A percentile compares a stretch with the other conserved stretches of the same genome.
phyloP scores from a whole-genome alignment of 495 filamentous ascomycete genomes.

The Chaetomium fimeti region DNA sequence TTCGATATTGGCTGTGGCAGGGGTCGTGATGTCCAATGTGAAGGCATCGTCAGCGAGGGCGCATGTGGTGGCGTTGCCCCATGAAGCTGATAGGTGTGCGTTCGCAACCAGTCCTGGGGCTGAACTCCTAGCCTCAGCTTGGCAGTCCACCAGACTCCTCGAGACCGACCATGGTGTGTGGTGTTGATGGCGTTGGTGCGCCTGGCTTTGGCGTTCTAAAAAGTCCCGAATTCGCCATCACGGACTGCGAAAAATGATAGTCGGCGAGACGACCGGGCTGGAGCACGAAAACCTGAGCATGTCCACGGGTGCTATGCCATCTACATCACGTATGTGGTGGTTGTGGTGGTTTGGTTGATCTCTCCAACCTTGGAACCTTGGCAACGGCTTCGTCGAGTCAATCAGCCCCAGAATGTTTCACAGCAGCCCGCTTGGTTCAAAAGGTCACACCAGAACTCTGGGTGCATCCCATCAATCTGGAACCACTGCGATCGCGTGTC shows the following conservation, averaged over 20 bases:
- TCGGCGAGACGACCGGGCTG: too few species aligned
- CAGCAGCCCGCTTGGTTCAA: not conserved
- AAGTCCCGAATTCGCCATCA: too few species aligned
- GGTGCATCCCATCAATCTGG: not conserved
- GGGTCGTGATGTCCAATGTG: not conserved
- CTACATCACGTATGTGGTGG: too few species aligned
- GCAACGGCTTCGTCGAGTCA: not conserved
- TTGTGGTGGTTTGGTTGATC: too few species aligned
- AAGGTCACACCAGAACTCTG: not conserved
- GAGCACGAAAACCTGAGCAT: too few species aligned
- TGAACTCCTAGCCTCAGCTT: not conserved
- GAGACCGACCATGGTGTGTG: not conserved
- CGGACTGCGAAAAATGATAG: too few species aligned
- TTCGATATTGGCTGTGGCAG: not conserved
- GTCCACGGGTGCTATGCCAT: too few species aligned
- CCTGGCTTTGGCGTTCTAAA: too few species aligned
- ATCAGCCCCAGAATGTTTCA: not conserved
- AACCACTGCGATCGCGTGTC: not conserved
- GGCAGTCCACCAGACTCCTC: too few species aligned
- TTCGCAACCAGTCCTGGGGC: not conserved
- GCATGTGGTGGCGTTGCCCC: not conserved
- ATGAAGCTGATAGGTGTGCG: conserved; percentile 11
- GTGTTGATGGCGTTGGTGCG: not conserved
- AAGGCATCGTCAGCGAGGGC: not conserved
- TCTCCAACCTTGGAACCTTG: too few species aligned